Base-by-base conservation (phyloP, 2,329 filamentous ascomycete species). In the Clathrospora elynae region DNA sequence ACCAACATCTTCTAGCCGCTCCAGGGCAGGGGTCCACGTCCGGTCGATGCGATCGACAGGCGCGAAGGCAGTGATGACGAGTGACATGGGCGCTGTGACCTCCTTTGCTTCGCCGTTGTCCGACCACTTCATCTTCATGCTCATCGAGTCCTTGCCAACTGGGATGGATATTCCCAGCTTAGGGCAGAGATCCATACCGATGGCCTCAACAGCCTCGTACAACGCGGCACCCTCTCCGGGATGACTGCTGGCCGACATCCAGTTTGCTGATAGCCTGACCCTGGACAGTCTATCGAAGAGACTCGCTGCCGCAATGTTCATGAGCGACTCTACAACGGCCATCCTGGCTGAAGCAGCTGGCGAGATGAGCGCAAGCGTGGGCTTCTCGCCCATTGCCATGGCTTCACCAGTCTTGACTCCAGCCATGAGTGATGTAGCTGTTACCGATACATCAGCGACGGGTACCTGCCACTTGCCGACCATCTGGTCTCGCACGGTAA, bases 361-460 rank as follows among this genome's bases (percentile, higher is more conserved):
- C 4, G 88, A 92, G 46, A 99, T 95, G 14, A 99, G 79, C 5
- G 93, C 93, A 40, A 99, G 74, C 0, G 85, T 87, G 28, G 91
- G 89, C 72, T 88, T 93, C 73, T 96, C 92, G 22, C 93, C 93
- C 87, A 96, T 95, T 1, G 90, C 86, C 89, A 97, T 96, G n/a
- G 91, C 91, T 71, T 97, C 93, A 56, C 93, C 93, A 18, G 85
- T 88, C 61, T 80, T 85, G 33, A 87, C 79, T 46, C 86, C 88
- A 11, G 79, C 75, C 32, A 83, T 81, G 57, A 96, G 84, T 2
- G 89, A 87, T 0, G 89, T 92, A 0, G 88, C 84, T 14, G 92
- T 97, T 16, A 97, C 92, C 2, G 90, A 92, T 33, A 95, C 91
- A 69, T 99, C 91, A 3, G 93, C 86, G 10, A 97, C 90, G 2